Percentiles rank a stretch among this genome's conserved stretches.
phyloP scores from a whole-genome alignment of 805 yeast species.

The Kockiozyma suomiensis region DNA sequence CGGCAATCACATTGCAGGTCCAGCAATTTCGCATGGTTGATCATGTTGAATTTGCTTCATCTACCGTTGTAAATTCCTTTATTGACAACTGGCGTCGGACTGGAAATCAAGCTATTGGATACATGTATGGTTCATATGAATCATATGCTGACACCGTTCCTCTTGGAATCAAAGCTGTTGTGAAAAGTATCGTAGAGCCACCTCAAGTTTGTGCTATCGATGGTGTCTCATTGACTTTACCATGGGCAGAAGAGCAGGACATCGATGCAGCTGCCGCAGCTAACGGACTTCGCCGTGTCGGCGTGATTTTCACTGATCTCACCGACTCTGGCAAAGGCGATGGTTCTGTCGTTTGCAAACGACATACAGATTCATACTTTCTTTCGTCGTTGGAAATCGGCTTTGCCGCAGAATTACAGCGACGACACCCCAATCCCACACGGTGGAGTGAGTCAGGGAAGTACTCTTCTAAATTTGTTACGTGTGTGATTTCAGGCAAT shows the following conservation, averaged over 20 bases:
- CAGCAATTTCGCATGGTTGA: conserved; percentile 95
- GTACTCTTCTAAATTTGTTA: conserved; percentile 87
- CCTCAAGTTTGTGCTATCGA: conserved; percentile 85
- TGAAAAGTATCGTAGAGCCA: conserved; percentile 92
- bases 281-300: conserved; percentile 68
- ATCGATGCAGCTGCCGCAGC: conserved; percentile 56
- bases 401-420: conserved; percentile 81
- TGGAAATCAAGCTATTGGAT: conserved; percentile 85
- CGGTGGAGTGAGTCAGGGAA: conserved; percentile 63
- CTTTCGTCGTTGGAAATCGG: conserved; percentile 82
- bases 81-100: conserved; percentile 90
- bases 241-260: conserved; percentile 56
- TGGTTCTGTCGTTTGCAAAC: conserved; percentile 87
- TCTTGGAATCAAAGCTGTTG: conserved; percentile 89
- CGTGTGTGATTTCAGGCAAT: conserved; percentile 94
- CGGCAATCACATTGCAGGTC: conserved; percentile 88
- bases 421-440: conserved; percentile 60
- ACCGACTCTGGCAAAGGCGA: conserved; percentile 83
- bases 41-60: conserved; percentile 86
- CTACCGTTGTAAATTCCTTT: conserved; percentile 73
- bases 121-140: conserved; percentile 80
- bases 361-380: conserved; percentile 91
- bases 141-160: conserved; percentile 78
- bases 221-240: conserved; percentile 67
- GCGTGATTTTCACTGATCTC: conserved; percentile 86